Evolutionary conservation across 179 eudicot species (phyloP), one percentile per base, ranked within the genome.

Genomic region (Beta macrorhiza): DNA sequence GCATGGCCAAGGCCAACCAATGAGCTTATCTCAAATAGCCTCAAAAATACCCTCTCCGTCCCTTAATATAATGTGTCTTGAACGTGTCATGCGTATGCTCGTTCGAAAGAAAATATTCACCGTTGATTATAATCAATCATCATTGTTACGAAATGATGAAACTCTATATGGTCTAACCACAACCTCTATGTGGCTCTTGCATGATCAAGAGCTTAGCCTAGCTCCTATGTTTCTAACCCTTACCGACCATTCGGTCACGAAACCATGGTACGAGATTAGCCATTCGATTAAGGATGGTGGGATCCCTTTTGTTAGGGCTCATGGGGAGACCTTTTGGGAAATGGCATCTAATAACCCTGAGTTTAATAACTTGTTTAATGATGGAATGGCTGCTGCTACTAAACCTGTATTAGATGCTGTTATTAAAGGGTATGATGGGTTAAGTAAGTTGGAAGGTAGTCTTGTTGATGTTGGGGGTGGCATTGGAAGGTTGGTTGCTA

Each of bases 1-100:
- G 2, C 80, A 71, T 47, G 73, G 63, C 52, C 72, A 76, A 0
- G 73, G 63, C 52, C 72, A 76, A 0, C 81, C 81, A n/a, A 72
- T 73, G 77, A 71, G 64, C 20, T 17, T 82, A 15, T 62, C 78
- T 5, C 78, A 82, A 61, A 77, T 82, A 25, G 77, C 81, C 29
- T 51, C 63, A 12, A 61, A 69, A 45, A 51, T 69, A 51, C 55
- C 44, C 52, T 44, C 73, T 17, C 73, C 53, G 20, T 16, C 22
- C 15, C 55, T 51, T 8, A 14, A 69, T 69, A 14, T 69, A 22
- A 17, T 25, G 25, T 69, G 22, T 51, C 73, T 69, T 44, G 25
- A 52, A 45, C 73, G 73, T 45, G 73, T 69, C 14, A 52, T 72
- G 59, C 59, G 25, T 15, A 78, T 83, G 47, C 59, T 77, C 15